Percentiles rank a stretch among this genome's conserved stretches.
phyloP scores from a whole-genome alignment of 768 basidiomycete species.

The Boletus rubropictus region DNA sequence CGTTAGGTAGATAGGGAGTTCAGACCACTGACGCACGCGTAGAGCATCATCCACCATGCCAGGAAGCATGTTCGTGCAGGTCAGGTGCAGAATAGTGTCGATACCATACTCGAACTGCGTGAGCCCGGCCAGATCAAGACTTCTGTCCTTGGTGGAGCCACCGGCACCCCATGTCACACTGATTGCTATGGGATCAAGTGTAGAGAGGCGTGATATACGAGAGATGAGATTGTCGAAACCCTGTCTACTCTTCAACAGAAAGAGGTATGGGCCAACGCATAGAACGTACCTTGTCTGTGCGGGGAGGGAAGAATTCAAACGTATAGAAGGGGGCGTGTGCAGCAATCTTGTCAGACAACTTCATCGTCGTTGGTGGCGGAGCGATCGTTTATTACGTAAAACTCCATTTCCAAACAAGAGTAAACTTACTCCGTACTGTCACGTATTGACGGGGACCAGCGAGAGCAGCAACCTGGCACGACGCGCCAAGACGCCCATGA shows the following conservation, averaged over 20 bases:
- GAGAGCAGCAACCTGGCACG: neutral
- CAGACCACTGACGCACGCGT: slow-evolving; percentile 44
- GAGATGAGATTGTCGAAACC: slow-evolving; percentile 89
- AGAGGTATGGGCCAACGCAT: neutral
- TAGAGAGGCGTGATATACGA: slow-evolving; percentile 78
- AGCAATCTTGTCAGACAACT: slow-evolving; percentile 65
- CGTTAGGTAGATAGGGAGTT: slow-evolving; percentile 1
- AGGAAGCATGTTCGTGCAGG: slow-evolving; percentile 94
- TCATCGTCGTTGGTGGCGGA: slow-evolving; percentile 42
- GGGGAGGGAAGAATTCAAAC: slow-evolving; percentile 96
- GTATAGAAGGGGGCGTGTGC: slow-evolving; percentile 70
- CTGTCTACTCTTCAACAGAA: slow-evolving; percentile 32
- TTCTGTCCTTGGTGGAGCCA: slow-evolving; percentile 82
- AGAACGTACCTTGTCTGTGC: slow-evolving; percentile 71
- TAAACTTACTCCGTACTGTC: slow-evolving; percentile 13
- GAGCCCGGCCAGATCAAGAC: slow-evolving; percentile 78
- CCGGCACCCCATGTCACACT: slow-evolving; percentile 98
- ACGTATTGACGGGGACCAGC: slow-evolving; percentile 8
- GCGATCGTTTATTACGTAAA: slow-evolving; percentile 3
- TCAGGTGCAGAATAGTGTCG: slow-evolving; percentile 89
- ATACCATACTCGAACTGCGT: slow-evolving; percentile 68
- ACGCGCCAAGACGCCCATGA: slow-evolving; percentile 16
- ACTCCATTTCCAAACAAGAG: slow-evolving; percentile 20
- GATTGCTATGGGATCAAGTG: slow-evolving; percentile 74
- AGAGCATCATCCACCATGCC: slow-evolving; percentile 85